Evolutionary conservation across 805 yeast genomes (phyloP), one percentile per base, ranked within the genome.

Genomic region (Saccharomyces eubayanus): DNA sequence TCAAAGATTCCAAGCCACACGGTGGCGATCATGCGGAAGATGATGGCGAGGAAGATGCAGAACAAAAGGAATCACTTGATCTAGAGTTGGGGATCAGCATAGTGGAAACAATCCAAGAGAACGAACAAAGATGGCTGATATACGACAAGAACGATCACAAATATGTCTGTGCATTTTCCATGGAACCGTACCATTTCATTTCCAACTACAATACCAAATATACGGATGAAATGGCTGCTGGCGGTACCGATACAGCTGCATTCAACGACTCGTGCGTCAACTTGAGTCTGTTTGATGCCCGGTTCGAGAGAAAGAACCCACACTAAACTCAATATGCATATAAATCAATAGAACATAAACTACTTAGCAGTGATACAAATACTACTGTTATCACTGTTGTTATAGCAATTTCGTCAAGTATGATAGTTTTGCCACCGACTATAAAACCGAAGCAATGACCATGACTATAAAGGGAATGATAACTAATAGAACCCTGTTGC

Each of bases 241-340:
- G 48, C 52, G 62, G 3, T 62, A 59, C 12, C 49, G 53, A 9
- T 52, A 48, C 3, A 43, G 51, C 8, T 56, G 43, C 63, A 5
- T 58, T 67, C 41, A 68, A 68, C 45, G 63, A 66, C 46, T 58
- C 71, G 2, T 63, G 69, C 49, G 51, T 65, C 31, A 68, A 66
- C 48, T 49, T 68, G 46, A 56, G 68, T 30, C 52, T 67, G 16
- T 67, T 68, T 36, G 62, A 65, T 55, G 68, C 70, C 5, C 57
- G 60, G 16, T 58, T 59, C 28, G 69, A 66, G 41, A 65, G 59
- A 28, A 62, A 62, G 47, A 67, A 68, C 51, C 70, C 70, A 5
- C 57, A 59, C 20, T 67, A 51, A 54, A 20, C 27, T 28, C 4
- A 5, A 20, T 14, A 28, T 16, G 16, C 24, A 36, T 36, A 5